Evolutionary conservation across 768 basidiomycete genomes (phyloP).

Genomic region (Termitomyces eurrhizus): DNA sequence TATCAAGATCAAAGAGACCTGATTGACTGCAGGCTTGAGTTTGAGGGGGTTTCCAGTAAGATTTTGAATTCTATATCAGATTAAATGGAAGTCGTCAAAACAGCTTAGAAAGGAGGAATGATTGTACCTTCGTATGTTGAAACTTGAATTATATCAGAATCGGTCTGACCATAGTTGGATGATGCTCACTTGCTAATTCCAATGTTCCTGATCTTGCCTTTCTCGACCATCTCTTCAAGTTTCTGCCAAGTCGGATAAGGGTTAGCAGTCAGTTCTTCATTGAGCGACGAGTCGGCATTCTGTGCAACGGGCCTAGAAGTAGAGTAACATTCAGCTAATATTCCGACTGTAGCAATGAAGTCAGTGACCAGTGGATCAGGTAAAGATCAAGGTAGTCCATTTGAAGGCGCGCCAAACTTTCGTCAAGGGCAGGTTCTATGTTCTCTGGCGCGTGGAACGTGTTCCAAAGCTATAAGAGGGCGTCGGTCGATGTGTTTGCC

Average conservation of each 20-base stretch:
- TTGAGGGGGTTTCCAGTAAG: conserved; percentile 58
- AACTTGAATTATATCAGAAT: conserved; percentile 30
- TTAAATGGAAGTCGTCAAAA: conserved; percentile 14
- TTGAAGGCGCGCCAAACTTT: conserved; percentile 22
- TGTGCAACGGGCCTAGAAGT: conserved; percentile 60
- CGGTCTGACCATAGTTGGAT: neutral
- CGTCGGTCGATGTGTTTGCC: neutral
- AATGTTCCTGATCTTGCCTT: conserved; percentile 75
- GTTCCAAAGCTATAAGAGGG: conserved; percentile 60
- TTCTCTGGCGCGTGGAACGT: conserved; percentile 71
- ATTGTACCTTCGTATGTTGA: conserved; percentile 53
- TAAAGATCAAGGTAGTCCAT: conserved; percentile 46
- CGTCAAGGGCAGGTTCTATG: conserved; percentile 63
- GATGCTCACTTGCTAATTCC: conserved; percentile 75
- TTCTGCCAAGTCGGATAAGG: conserved; percentile 80
- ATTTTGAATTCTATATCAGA: conserved; percentile 46
- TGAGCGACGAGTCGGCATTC: conserved; percentile 42
- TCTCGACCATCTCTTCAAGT: conserved; percentile 72
- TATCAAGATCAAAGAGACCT: conserved; percentile 25
- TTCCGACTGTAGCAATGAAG: neutral
- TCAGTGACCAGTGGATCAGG: conserved; percentile 68
- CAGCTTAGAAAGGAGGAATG: neutral
- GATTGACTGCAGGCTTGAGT: conserved; percentile 66
- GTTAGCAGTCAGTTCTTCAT: conserved; percentile 56
- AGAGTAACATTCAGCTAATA: neutral